Evolutionary conservation across 2,329 filamentous ascomycete species (phyloP).

Genomic region (Blastomyces gilchristii): DNA sequence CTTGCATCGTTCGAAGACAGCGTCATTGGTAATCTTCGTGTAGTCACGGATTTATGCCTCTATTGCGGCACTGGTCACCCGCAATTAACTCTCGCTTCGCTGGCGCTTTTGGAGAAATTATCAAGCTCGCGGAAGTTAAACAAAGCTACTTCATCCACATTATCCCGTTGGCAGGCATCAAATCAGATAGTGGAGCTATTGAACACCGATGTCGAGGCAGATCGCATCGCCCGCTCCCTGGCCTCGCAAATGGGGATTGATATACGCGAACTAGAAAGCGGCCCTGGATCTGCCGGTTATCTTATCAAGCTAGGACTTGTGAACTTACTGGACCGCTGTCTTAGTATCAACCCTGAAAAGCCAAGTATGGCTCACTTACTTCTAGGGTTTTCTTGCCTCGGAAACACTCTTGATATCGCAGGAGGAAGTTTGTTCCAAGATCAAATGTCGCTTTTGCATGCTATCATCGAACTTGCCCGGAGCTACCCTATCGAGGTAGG

Average conservation of each 20-base stretch:
- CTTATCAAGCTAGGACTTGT: constrained; percentile 74
- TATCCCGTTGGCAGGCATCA: constrained; percentile 53
- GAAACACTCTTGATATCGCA: constrained; percentile 58
- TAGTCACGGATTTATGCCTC: constrained; percentile 72
- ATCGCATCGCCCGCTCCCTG: constrained; percentile 66
- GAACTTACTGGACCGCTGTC: constrained; percentile 72
- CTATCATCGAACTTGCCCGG: constrained; percentile 60
- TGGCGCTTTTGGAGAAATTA: constrained; percentile 76
- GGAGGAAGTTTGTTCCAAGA: constrained; percentile 60
- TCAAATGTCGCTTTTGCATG: constrained; percentile 67
- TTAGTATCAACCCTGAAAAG: constrained; percentile 61
- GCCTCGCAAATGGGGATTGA: constrained; percentile 55
- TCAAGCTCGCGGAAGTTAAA: constrained; percentile 74
- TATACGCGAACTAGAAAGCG: constrained; percentile 61
- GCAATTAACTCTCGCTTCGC: constrained; percentile 65
- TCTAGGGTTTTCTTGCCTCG: constrained; percentile 72
- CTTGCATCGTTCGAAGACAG: constrained; percentile 90
- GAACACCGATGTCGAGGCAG: constrained; percentile 67
- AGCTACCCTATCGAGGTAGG: constrained; percentile 56
- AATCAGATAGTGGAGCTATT: constrained; percentile 85
- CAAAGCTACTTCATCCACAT: constrained; percentile 54
- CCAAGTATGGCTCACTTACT: constrained; percentile 86
- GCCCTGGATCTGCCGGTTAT: constrained; percentile 61
- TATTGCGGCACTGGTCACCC: constrained; percentile 81
- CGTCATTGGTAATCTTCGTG: constrained; percentile 64